phyloP scores from a whole-genome alignment of 176 grass and related monocot species.

The Zoysia japonica region DNA sequence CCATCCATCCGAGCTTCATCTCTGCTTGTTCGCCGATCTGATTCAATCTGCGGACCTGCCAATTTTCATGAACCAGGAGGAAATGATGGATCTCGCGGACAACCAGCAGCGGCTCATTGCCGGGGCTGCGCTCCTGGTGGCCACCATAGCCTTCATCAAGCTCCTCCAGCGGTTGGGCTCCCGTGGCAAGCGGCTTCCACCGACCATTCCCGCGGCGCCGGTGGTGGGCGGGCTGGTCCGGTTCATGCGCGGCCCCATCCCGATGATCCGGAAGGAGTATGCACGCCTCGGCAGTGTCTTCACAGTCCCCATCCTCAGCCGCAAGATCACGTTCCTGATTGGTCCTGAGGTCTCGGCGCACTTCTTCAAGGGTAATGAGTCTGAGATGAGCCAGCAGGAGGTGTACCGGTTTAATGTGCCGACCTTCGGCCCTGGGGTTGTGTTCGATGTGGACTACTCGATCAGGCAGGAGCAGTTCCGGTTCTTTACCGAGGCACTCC shows the following conservation, averaged over 20 bases:
- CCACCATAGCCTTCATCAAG: constrained; percentile 56
- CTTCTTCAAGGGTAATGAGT: constrained; percentile 86
- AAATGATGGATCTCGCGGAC: constrained; percentile 69
- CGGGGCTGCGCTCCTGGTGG: constrained; percentile 50
- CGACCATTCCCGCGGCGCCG: constrained; percentile 56
- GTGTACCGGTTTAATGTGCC: constrained; percentile 92
- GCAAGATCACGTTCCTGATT: constrained; percentile 84
- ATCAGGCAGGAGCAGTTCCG: constrained; percentile 89
- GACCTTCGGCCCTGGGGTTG: constrained; percentile 81
- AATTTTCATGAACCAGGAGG: neutral
- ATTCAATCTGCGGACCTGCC: neutral
- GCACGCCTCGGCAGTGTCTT: constrained; percentile 81
- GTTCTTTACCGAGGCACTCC: constrained; percentile 86
- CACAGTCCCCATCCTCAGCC: constrained; percentile 62
- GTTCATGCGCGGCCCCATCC: constrained; percentile 80
- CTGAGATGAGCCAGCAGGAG: constrained; percentile 93
- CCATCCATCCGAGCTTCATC: too few species aligned
- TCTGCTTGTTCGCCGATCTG: neutral
- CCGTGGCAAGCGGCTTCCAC: constrained; percentile 57
- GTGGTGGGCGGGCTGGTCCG: constrained; percentile 66
- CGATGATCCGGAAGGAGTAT: constrained; percentile 80
- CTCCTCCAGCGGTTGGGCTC: constrained; percentile 34
- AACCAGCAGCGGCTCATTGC: constrained; percentile 42
- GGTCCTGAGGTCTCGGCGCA: constrained; percentile 80
- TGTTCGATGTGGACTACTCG: constrained; percentile 79